Base-by-base conservation (phyloP, 2,329 filamentous ascomycete genomes). In the Colletotrichum sp. region DNA sequence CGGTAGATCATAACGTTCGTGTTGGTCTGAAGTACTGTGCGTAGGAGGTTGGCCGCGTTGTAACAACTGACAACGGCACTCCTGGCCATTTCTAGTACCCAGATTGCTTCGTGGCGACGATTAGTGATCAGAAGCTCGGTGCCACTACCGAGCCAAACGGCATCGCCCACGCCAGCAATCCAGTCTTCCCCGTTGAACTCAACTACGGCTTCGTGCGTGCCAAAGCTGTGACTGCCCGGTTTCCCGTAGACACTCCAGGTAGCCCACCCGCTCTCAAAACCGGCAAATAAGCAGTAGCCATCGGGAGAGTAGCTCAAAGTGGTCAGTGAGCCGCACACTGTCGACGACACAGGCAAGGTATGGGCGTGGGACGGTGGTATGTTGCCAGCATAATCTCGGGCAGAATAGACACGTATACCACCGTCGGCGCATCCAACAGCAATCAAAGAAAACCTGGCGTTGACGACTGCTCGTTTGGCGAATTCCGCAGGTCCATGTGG, bases 241-340 rank as follows among this genome's bases (percentile, higher is more conserved):
- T 98, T 98, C 39, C 97, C 97, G 84, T 98, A 99, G 48, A 99
- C 97, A 83, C 96, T 99, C 96, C 96, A 99, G 63, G 93, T 96
- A 6, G 95, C 94, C 97, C 97, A 99, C 1, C 97, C 98, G 74
- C 93, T 93, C 80, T 97, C 93, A 81, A 96, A 99, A 2, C 96
- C 97, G 59, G 94, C 96, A 84, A 99, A 98, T 10, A 99, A 90
- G 83, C 96, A 98, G 83, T 99, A 98, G 21, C 97, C 97, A 83
- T 99, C 97, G 0, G 96, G 96, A 2, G 97, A 98, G 86, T 98
- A 99, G 76, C 87, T 92, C 78, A 99, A 85, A 34, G 93, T 94
- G 3, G 92, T 95, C 67, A 98, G 86, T 15, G 86, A 84, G 0
- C 97, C 97, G 2, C 95, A 93, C 18, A 91, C 90, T 21, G 89